Evolutionary conservation across 225 moss, liverwort and hornwort species (phyloP).

Genomic region (Marchantia polymorpha): DNA sequence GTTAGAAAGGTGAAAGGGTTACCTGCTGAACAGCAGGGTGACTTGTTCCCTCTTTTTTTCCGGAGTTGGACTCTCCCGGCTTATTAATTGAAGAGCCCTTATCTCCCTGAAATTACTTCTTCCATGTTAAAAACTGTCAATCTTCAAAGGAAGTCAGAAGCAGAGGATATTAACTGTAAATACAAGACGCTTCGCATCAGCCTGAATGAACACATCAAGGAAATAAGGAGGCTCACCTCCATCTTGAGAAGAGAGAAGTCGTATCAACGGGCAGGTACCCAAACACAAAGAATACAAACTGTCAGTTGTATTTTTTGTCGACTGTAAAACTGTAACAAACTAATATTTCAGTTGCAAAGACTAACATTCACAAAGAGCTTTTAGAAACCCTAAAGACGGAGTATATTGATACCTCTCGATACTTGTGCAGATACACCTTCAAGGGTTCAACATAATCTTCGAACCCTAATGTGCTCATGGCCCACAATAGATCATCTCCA

Average conservation of each 20-base stretch:
- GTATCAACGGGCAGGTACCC: background rate
- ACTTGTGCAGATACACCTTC: slow-evolving; percentile 87
- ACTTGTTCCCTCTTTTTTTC: slow-evolving; percentile 72
- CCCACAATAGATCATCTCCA: slow-evolving; percentile 91
- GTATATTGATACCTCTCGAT: slow-evolving; percentile 61
- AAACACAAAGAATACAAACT: background rate
- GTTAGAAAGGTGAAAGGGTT: background rate
- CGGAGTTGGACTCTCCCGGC: slow-evolving; percentile 59
- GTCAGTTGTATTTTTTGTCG: background rate
- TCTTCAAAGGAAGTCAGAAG: background rate
- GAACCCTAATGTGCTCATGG: slow-evolving; percentile 99
- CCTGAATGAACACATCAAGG: background rate
- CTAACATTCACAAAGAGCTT: background rate
- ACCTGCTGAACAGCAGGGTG: slow-evolving; percentile 49
- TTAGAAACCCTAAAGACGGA: background rate
- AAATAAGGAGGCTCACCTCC: slow-evolving; percentile 20
- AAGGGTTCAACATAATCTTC: slow-evolving; percentile 93
- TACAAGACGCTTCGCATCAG: background rate
- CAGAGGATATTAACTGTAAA: background rate
- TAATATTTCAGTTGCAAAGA: background rate
- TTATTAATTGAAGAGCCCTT: slow-evolving; percentile 79
- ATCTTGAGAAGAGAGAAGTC: background rate
- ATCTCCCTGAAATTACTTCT: slow-evolving; percentile 23
- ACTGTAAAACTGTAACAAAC: background rate
- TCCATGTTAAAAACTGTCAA: background rate